Evolutionary conservation across 1,139 yeast species (phyloP), one percentile per base, ranked within the genome.

Genomic region (Suhomyces terraborum): DNA sequence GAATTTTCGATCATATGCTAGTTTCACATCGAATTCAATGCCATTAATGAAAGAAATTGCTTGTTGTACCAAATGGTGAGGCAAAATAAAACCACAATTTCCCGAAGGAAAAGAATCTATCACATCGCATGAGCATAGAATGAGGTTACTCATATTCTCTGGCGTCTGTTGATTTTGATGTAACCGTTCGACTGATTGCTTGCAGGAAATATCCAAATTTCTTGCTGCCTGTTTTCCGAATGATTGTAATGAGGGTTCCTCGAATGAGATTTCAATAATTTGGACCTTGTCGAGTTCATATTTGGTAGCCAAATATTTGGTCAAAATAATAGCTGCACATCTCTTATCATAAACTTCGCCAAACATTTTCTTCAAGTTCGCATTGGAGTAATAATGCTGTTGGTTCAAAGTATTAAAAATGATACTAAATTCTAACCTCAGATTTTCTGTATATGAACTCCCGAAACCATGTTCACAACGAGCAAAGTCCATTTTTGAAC

Each of bases 391-490:
- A 49, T 29, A 35, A 66, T 69, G 22, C 5, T n/a, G n/a, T 13
- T 12, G 9, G 7, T 14, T 20, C 18, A 9, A 6, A 13, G 18
- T 5, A 6, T 19, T 24, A 10, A 18, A 23, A 12, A 28, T 18
- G 8, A 22, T 29, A 22, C 67, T 60, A 47, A 72, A 72, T 42
- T 74, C 58, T 38, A 76, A 67, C 41, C 63, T 70, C 33, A 66
- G 66, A 49, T 75, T 75, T 40, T 69, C 80, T 3, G 69, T 64
- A 49, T 79, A 80, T 10, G 82, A 76, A 8, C 75, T 73, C 8
- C 85, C 85, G 3, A 82, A 75, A 0, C 84, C 84, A 57, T 80
- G 84, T 48, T 72, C 73, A 49, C 79, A 85, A 56, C 75, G 79
- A 1, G 77, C 73, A 1, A 78, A 64, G 51, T 62, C 62, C 32